A percentile compares a stretch with the other conserved stretches of the same genome.
phyloP scores from a whole-genome alignment of 2,329 filamentous ascomycete species.

The Colletotrichum salicis region DNA sequence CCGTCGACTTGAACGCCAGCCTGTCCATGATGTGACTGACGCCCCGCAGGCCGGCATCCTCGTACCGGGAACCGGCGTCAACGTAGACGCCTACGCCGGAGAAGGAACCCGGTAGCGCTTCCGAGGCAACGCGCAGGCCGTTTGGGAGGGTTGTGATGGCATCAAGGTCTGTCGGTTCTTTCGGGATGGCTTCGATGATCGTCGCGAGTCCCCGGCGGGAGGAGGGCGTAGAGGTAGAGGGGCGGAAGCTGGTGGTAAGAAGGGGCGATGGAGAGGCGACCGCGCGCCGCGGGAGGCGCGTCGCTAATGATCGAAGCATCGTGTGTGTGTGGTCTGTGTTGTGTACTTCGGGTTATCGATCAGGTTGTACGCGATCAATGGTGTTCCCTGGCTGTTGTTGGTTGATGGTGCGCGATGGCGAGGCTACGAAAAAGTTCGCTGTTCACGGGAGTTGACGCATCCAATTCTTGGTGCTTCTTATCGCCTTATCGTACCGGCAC shows the following conservation, averaged over 20 bases:
- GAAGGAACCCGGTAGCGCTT: slow-evolving; percentile 93
- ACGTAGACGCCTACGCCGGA: slow-evolving; percentile 95
- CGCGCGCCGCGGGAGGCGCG: slow-evolving; percentile 34
- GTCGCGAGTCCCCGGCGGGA: slow-evolving; percentile 29
- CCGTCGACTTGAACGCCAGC: slow-evolving; percentile 92
- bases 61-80: slow-evolving; percentile 93
- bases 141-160: slow-evolving; percentile 89
- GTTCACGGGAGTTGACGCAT: slow-evolving; percentile 6
- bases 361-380: neutral
- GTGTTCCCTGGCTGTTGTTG: slow-evolving; percentile 14
- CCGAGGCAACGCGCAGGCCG: slow-evolving; percentile 92
- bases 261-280: neutral
- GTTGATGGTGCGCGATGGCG: slow-evolving; percentile 11
- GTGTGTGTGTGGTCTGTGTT: neutral
- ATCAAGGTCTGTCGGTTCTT: slow-evolving; percentile 86
- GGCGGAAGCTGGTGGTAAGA: slow-evolving; percentile 15
- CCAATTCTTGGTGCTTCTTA: slow-evolving; percentile 20
- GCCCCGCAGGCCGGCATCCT: slow-evolving; percentile 84
- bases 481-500: slow-evolving; percentile 28
- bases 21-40: slow-evolving; percentile 97
- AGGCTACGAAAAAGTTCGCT: slow-evolving; percentile 28
- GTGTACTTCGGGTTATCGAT: neutral
- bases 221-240: neutral
- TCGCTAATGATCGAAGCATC: slow-evolving; percentile 37
- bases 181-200: slow-evolving; percentile 35